Evolutionary conservation across 768 basidiomycete genomes (phyloP).

Genomic region (Candolleomyces aberdarensis): DNA sequence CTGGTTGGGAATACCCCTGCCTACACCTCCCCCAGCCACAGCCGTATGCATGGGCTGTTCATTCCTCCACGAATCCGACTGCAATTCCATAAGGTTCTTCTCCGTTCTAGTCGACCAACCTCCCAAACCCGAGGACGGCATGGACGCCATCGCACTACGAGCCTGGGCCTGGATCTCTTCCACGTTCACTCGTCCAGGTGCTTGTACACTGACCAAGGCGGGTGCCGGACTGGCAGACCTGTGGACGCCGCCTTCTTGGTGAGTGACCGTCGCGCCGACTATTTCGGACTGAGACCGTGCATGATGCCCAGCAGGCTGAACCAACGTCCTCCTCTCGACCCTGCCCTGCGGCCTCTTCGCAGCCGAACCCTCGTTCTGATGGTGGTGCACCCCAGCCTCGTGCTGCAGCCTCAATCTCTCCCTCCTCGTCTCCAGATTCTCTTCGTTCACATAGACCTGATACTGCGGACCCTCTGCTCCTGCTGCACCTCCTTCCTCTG

Average conservation of each 20-base stretch:
- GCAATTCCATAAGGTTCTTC: conserved; percentile 18
- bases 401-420: neutral
- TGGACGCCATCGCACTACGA: neutral
- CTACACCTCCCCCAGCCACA: conserved; percentile 8
- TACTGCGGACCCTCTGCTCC: neutral
- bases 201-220: neutral
- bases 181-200: neutral
- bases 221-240: neutral
- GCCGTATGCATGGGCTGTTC: conserved; percentile 10
- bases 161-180: conserved; percentile 1
- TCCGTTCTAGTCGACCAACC: conserved; percentile 24
- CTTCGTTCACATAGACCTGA: conserved; percentile 2
- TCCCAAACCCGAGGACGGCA: neutral
- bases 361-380: neutral
- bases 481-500: neutral
- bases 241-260: neutral
- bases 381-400: neutral
- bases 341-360: neutral
- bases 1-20: neutral
- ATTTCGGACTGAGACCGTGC: neutral
- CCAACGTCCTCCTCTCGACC: conserved; percentile 8
- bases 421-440: conserved; percentile 3
- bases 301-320: neutral
- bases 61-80: conserved; percentile 13
- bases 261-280: neutral